Base-by-base conservation (phyloP, 768 basidiomycete genomes). In the Lentinus tigrinus region DNA sequence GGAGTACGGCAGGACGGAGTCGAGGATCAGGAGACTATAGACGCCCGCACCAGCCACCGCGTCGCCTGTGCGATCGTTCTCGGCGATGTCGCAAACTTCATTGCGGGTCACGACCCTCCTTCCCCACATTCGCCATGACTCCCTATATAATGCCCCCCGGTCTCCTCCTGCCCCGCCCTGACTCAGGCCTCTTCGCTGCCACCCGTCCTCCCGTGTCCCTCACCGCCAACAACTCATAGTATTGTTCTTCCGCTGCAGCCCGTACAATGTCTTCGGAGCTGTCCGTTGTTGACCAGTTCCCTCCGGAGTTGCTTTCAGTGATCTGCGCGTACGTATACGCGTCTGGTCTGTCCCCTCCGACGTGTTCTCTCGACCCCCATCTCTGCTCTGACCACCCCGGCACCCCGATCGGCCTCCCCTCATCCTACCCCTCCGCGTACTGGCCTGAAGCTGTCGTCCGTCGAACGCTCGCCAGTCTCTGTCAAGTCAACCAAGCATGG, bases 401-500 rank as follows among this genome's bases (percentile, higher is more conserved):
- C 9, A 56, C 67, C 1, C 91, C 92, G 2, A 83, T 84, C 0
- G 80, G 80, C 1, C 74, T 87, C 34, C 91, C 91, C 0, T 87
- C 90, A 0, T 84, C 91, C n/a, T 76, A 83, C 60, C 92, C 91
- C 0, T 78, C 87, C 1, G 75, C 82, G 16, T 81, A 83, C 67
- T 91, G 85, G 85, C 74, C 88, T 0, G 91, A 93, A 61, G 77
- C 82, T 5, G 65, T 84, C 28, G 78, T 84, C 24, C 83, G 91
- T 13, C 77, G 72, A 56, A 86, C 92, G 0, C 78, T 95, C 21
- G 78, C 83, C 5, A 85, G 72, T 63, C 85, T 93, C 43, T 91
- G 88, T 65, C 81, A 90, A 60, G 90, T 92, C 42, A 90, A 85
- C 66, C 88, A 78, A 65, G 79, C 84, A 3, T 93, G 89, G 88